Conservation (phyloP, 805 yeast genomes). For the Lipomyces yamadae region DNA sequence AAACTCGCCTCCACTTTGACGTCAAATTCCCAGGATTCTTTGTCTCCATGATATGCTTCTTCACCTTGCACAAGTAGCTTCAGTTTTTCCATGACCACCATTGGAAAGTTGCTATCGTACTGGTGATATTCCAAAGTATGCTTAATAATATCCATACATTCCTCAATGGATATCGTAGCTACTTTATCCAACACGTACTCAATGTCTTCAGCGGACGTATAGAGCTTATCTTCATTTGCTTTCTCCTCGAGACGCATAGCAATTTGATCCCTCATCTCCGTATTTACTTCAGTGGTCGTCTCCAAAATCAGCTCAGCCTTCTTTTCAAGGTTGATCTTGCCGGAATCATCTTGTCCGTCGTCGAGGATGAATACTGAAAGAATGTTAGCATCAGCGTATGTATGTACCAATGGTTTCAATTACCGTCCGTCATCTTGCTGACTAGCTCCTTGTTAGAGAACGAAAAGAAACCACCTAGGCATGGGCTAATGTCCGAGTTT, state of each 20-base stretch:
- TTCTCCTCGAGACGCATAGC: background rate
- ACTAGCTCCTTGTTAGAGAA: no score
- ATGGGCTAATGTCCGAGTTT: no score
- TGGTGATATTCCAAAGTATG: conserved; percentile 48
- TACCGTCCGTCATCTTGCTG: no score
- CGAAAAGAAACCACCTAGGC: no score
- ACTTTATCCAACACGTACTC: conserved; percentile 44
- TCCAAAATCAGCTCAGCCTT: background rate
- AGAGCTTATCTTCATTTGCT: background rate
- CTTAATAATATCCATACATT: conserved; percentile 48
- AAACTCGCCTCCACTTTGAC: conserved; percentile 53
- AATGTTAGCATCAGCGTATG: no score
- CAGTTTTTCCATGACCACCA: conserved; percentile 47
- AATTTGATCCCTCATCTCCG: conserved; percentile 4
- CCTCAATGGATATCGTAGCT: conserved; percentile 46
- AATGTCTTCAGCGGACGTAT: background rate
- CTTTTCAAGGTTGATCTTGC: background rate
- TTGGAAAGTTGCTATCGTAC: conserved; percentile 54
- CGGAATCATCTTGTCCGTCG: no score
- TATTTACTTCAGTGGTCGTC: conserved; percentile 1
- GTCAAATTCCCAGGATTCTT: conserved; percentile 40
- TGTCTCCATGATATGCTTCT: conserved; percentile 10
- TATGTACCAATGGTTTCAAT: no score
- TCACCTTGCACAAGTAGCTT: conserved; percentile 16
- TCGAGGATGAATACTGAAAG: no score